These are phyloP conservation scores for Tephrocybe sp. DNA, from an alignment of 768 basidiomycete genomes.

Conservation along the genomic window DNA sequence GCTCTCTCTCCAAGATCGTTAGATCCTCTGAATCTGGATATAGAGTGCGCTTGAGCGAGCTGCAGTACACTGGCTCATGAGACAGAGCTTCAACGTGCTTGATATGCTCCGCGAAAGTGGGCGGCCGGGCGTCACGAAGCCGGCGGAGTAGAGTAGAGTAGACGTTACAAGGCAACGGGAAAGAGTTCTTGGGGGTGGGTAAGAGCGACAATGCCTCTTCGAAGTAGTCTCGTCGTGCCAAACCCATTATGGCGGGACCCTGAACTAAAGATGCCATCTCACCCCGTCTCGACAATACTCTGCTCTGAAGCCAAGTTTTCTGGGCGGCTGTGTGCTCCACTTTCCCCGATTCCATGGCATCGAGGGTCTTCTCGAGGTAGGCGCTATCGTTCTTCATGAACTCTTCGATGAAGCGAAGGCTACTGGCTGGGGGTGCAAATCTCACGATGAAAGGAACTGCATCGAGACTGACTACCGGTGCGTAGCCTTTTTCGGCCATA, in stretches of 20 bases:
- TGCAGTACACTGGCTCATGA: conserved; percentile 7
- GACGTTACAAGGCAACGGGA: conserved; percentile 34
- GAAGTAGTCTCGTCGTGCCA: conserved; percentile 37
- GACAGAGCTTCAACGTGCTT: conserved; percentile 20
- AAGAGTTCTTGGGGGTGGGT: conserved; percentile 30
- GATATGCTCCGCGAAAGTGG: conserved; percentile 10
- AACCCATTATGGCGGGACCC: conserved; percentile 38
- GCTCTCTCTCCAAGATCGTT: neutral
- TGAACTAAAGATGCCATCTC: conserved; percentile 27
- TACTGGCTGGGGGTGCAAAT: conserved; percentile 35
- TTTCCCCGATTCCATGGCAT: neutral
- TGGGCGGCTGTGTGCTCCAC: too few relatives aligned
- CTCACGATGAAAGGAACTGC: conserved; percentile 42
- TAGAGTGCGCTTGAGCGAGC: neutral
- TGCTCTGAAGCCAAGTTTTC: neutral
- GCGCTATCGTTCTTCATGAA: conserved; percentile 24
- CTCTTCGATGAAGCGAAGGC: conserved; percentile 39
- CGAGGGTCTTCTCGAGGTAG: conserved; percentile 22
- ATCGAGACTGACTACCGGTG: conserved; percentile 15
- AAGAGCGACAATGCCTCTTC: conserved; percentile 46
- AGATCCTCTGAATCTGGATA: neutral
- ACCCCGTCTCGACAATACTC: neutral
- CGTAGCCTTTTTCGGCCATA: conserved; percentile 40
- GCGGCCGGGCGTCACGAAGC: conserved; percentile 17
- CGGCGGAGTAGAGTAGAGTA: conserved; percentile 33